phyloP scores from a whole-genome alignment of 2,329 filamentous ascomycete genomes.

The Aspergillus floridensis region DNA sequence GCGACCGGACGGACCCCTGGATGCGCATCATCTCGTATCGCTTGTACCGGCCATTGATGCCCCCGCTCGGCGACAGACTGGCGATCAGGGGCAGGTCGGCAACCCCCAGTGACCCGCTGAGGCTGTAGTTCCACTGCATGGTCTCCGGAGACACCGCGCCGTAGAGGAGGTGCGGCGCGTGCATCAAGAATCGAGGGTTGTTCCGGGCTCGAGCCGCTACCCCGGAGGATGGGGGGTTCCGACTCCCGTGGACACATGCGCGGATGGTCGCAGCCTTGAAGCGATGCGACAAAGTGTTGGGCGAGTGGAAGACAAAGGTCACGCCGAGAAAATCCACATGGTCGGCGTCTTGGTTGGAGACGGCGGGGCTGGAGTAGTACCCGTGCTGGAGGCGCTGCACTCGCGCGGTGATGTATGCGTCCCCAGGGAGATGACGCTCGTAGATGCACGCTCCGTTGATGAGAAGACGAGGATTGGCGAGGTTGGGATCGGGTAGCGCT shows the following conservation, averaged over 20 bases:
- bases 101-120: constrained; percentile 48
- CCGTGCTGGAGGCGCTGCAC: constrained; percentile 52
- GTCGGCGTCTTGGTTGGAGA: constrained; percentile 44
- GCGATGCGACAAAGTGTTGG: constrained; percentile 42
- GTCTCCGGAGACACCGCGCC: constrained; percentile 49
- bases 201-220: constrained; percentile 10
- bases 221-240: constrained; percentile 1
- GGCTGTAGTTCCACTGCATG: constrained; percentile 49
- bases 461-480: constrained; percentile 36
- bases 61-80: constrained; percentile 43
- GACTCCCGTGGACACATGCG: constrained; percentile 28
- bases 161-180: constrained; percentile 51
- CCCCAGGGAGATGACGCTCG: constrained; percentile 48
- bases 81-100: constrained; percentile 45
- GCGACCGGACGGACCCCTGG: constrained; percentile 47
- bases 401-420: constrained; percentile 51
- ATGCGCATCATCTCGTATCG: constrained; percentile 52
- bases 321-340: constrained; percentile 51
- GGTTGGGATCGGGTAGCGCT: constrained; percentile 32
- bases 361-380: constrained; percentile 42
- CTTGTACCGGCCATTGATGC: constrained; percentile 42
- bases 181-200: constrained; percentile 46
- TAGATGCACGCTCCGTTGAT: constrained; percentile 48
- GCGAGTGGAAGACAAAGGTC: constrained; percentile 51
- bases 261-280: constrained; percentile 50